phyloP scores from a whole-genome alignment of 352 stramenopile genomes.

The Phytophthora vignae region DNA sequence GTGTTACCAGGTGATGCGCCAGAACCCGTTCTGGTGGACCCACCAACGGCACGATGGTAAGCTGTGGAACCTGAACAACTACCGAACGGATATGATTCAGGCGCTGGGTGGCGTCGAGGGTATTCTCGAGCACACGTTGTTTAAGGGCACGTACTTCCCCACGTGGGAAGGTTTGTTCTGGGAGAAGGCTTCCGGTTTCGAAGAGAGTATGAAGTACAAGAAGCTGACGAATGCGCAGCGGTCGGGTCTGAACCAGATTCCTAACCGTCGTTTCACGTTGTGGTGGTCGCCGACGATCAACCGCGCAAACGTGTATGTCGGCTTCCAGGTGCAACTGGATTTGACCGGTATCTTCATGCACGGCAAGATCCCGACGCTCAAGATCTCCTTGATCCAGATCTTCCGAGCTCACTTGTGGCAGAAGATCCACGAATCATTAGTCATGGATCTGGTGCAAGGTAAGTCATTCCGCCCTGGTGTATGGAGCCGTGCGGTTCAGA shows the following conservation, averaged over 20 bases:
- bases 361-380: slow-evolving; percentile 99
- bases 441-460: slow-evolving; percentile 90
- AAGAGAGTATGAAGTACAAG: slow-evolving; percentile 99
- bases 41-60: slow-evolving; percentile 99
- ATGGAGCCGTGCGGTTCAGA: background rate
- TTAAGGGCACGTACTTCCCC: slow-evolving; percentile 99
- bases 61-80: slow-evolving; percentile 99
- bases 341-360: slow-evolving; percentile 99
- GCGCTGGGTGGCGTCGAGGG: slow-evolving; percentile 99
- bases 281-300: slow-evolving; percentile 99
- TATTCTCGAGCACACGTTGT: slow-evolving; percentile 99
- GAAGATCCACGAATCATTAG: slow-evolving; percentile 99
- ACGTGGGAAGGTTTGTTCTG: slow-evolving; percentile 99
- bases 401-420: slow-evolving; percentile 99
- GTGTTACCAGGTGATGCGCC: slow-evolving; percentile 97
- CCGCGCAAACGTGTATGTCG: slow-evolving; percentile 99
- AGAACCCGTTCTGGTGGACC: slow-evolving; percentile 99
- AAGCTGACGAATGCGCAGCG: slow-evolving; percentile 99
- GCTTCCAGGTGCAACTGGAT: slow-evolving; percentile 99
- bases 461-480: background rate
- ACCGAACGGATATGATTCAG: slow-evolving; percentile 99
- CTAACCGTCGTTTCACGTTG: slow-evolving; percentile 99
- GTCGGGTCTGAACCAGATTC: slow-evolving; percentile 99
- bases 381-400: slow-evolving; percentile 98
- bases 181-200: slow-evolving; percentile 98